A percentile compares a stretch with the other conserved stretches of the same genome.
Conservation (phyloP, 768 basidiomycete genomes). For the Podaxis rugospora region DNA sequence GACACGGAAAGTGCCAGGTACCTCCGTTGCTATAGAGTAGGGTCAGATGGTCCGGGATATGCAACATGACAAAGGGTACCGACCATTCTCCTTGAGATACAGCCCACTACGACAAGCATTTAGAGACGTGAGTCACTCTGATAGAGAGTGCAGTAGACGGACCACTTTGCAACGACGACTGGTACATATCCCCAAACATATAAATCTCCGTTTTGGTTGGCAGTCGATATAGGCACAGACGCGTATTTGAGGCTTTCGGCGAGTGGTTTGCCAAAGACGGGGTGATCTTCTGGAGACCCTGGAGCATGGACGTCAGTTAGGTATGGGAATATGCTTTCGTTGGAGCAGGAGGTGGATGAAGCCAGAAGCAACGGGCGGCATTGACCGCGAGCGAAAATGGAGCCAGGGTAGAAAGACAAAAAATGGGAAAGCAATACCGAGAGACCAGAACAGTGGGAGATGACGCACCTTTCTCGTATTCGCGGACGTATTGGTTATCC, state of each 20-base stretch:
- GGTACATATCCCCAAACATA: slow-evolving; percentile 95
- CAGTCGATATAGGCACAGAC: slow-evolving; percentile 90
- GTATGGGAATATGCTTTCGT: neutral
- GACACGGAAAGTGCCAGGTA: slow-evolving; percentile 91
- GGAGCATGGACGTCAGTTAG: neutral
- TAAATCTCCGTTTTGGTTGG: slow-evolving; percentile 74
- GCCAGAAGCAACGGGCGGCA: neutral
- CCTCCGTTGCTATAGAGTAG: slow-evolving; percentile 65
- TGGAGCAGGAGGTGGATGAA: slow-evolving; percentile 3
- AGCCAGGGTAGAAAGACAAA: neutral
- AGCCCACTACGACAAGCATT: slow-evolving; percentile 56
- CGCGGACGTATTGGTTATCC: slow-evolving; percentile 29
- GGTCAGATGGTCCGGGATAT: slow-evolving; percentile 4
- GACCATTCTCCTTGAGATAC: slow-evolving; percentile 92
- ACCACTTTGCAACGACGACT: slow-evolving; percentile 98
- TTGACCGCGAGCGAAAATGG: slow-evolving; percentile 2
- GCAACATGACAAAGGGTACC: slow-evolving; percentile 8
- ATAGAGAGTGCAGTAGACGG: slow-evolving; percentile 26
- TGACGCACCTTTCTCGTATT: slow-evolving; percentile 1
- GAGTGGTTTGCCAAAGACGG: slow-evolving; percentile 84
- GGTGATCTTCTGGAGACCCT: slow-evolving; percentile 13
- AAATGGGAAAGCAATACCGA: neutral
- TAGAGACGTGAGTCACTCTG: neutral
- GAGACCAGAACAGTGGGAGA: neutral
- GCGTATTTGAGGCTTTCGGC: slow-evolving; percentile 82